phyloP scores from a whole-genome alignment of 2,329 filamentous ascomycete genomes.

The Penicillium psychrosexuale region DNA sequence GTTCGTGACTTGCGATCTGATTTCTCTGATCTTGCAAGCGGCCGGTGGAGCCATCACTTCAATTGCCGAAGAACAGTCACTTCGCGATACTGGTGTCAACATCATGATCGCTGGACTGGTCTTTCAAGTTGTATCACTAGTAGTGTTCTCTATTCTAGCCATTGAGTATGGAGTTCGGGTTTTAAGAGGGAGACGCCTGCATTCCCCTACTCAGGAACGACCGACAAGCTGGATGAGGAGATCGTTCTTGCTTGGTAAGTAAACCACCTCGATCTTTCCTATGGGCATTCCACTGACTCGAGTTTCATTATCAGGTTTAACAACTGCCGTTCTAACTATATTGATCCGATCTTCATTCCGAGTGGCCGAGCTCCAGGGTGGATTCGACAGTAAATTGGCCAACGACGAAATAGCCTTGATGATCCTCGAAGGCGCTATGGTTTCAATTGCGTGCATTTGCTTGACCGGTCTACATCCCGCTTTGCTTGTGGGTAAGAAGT shows the following conservation, averaged over 20 bases:
- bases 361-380: conserved; percentile 49
- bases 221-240: background rate
- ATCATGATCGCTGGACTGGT: conserved; percentile 13
- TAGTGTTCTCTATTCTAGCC: conserved; percentile 6
- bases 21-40: conserved; percentile 56
- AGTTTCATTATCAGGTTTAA: conserved; percentile 26
- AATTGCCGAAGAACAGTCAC: conserved; percentile 17
- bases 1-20: conserved; percentile 58
- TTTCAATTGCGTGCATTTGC: conserved; percentile 45
- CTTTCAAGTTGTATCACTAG: conserved; percentile 10
- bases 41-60: conserved; percentile 52
- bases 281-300: background rate
- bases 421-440: conserved; percentile 55
- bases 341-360: conserved; percentile 51
- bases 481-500: conserved; percentile 13
- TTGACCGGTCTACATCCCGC: conserved; percentile 51
- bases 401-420: conserved; percentile 53
- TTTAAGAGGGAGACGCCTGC: background rate
- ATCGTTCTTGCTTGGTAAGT: conserved; percentile 1
- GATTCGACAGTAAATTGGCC: conserved; percentile 48
- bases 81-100: conserved; percentile 16
- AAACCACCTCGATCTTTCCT: background rate
- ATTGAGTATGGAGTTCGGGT: conserved; percentile 6
- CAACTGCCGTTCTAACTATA: conserved; percentile 44
- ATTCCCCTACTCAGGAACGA: background rate